Percentiles rank a stretch among this genome's conserved stretches.
Conservation (phyloP, 495 filamentous ascomycete species). For the Trichoderma reesei region DNA sequence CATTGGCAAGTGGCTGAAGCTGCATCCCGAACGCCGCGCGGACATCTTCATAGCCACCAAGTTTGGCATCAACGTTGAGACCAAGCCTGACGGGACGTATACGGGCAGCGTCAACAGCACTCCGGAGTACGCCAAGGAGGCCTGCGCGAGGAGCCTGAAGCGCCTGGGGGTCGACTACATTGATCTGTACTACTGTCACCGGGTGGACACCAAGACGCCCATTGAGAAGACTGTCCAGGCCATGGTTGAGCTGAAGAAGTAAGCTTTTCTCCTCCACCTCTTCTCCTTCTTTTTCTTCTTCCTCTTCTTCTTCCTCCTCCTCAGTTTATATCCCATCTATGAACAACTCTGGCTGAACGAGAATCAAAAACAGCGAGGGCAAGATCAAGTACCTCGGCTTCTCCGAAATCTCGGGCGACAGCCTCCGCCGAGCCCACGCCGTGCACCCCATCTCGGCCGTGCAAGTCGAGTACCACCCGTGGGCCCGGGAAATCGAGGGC, state of each 20-base stretch:
- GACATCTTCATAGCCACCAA: constrained; percentile 51
- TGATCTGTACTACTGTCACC: constrained; percentile 55
- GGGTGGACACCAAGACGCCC: constrained; percentile 43
- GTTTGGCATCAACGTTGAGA: constrained; percentile 27
- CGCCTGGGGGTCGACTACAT: constrained; percentile 42
- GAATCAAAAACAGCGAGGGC: too few species aligned
- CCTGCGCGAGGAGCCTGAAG: constrained; percentile 43
- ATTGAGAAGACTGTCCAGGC: constrained; percentile 55
- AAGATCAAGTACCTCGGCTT: constrained; percentile 47
- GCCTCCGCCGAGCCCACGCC: constrained; percentile 29
- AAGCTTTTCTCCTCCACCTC: background rate
- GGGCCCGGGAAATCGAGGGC: constrained; percentile 34
- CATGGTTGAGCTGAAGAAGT: constrained; percentile 33
- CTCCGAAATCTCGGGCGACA: constrained; percentile 26
- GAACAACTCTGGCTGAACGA: too few species aligned
- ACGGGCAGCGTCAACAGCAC: constrained; percentile 30
- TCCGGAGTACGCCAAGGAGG: constrained; percentile 41
- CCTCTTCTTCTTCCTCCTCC: constrained; percentile 14
- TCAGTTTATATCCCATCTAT: too few species aligned
- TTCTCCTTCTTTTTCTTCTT: too few species aligned
- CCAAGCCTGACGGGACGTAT: background rate
- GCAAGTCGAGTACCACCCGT: constrained; percentile 40
- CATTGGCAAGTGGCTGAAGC: constrained; percentile 43
- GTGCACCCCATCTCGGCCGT: constrained; percentile 30
- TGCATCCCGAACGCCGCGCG: constrained; percentile 34